phyloP scores from a whole-genome alignment of 768 basidiomycete species.

The Lactarius trivialis region DNA sequence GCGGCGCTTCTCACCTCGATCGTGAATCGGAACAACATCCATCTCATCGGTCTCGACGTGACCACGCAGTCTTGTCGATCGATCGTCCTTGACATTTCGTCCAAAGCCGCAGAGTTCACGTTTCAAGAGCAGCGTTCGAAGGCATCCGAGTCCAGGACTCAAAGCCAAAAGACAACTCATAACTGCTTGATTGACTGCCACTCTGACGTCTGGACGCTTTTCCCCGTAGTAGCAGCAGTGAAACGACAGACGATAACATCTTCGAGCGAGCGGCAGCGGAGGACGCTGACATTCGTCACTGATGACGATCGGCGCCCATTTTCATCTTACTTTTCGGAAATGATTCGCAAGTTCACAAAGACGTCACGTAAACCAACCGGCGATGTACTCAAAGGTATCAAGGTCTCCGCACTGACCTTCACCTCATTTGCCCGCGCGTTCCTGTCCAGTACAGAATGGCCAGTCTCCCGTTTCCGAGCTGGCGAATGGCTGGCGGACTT shows the following conservation, averaged over 20 bases:
- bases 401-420: constrained; percentile 32
- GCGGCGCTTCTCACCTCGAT: constrained; percentile 41
- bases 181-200: constrained; percentile 30
- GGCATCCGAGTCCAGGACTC: constrained; percentile 3
- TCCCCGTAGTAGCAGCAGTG: constrained; percentile 12
- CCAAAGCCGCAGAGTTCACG: constrained; percentile 49
- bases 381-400: constrained; percentile 35
- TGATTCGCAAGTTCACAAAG: constrained; percentile 42
- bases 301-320: constrained; percentile 34
- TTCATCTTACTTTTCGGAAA: constrained; percentile 37
- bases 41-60: constrained; percentile 39
- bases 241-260: constrained; percentile 11
- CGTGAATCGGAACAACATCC: constrained; percentile 35
- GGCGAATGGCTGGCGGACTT: constrained; percentile 62
- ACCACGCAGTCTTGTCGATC: constrained; percentile 34
- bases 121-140: constrained; percentile 40
- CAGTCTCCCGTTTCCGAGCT: constrained; percentile 36
- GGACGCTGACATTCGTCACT: constrained; percentile 40
- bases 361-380: constrained; percentile 48
- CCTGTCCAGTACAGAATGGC: constrained; percentile 12
- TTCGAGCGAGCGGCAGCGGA: constrained; percentile 27
- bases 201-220: constrained; percentile 9
- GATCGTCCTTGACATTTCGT: constrained; percentile 44
- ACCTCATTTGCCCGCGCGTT: constrained; percentile 25
- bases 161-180: constrained; percentile 29